Percentiles rank a stretch among this genome's conserved stretches.
These are phyloP conservation scores for Calocybe cyanea DNA, from an alignment of 768 basidiomycete genomes.

Conservation along the genomic window DNA sequence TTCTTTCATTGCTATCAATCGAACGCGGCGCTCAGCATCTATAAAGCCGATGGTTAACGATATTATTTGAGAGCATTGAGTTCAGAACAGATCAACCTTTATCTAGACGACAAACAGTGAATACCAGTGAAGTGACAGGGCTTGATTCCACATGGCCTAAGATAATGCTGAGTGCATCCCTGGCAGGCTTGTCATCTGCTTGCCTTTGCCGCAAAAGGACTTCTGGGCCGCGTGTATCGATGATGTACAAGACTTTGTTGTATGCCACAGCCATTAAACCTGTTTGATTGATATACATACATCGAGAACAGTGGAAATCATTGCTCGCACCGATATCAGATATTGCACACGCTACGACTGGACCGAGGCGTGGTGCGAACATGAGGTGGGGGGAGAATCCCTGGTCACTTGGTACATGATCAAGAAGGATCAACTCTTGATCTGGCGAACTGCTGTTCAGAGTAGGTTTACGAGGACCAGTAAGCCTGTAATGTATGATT, in stretches of 20 bases:
- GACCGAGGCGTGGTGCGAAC: constrained; percentile 44
- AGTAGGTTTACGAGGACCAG: constrained; percentile 16
- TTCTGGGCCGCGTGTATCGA: constrained; percentile 74
- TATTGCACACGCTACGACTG: constrained; percentile 52
- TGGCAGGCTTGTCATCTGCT: constrained; percentile 32
- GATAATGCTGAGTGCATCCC: constrained; percentile 34
- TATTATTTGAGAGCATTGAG: not conserved
- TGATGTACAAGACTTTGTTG: constrained; percentile 51
- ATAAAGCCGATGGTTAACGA: constrained; percentile 1
- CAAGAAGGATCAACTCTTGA: constrained; percentile 50
- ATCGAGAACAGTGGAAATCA: not conserved
- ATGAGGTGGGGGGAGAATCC: constrained; percentile 60
- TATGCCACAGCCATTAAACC: constrained; percentile 80
- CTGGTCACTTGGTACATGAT: constrained; percentile 38
- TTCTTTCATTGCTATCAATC: constrained; percentile 57
- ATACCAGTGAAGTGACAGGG: constrained; percentile 52
- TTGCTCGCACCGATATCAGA: constrained; percentile 66
- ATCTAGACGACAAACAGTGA: constrained; percentile 58
- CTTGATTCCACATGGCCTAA: constrained; percentile 37
- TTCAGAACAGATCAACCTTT: constrained; percentile 36
- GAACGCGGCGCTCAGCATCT: constrained; percentile 47
- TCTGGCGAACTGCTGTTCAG: constrained; percentile 27
- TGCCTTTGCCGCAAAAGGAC: constrained; percentile 60
- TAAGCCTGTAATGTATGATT: constrained; percentile 46
- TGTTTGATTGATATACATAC: constrained; percentile 19